A percentile compares a stretch with the other conserved stretches of the same genome.
Evolutionary conservation across 768 basidiomycete species (phyloP).

Genomic region (Mycena crocata): DNA sequence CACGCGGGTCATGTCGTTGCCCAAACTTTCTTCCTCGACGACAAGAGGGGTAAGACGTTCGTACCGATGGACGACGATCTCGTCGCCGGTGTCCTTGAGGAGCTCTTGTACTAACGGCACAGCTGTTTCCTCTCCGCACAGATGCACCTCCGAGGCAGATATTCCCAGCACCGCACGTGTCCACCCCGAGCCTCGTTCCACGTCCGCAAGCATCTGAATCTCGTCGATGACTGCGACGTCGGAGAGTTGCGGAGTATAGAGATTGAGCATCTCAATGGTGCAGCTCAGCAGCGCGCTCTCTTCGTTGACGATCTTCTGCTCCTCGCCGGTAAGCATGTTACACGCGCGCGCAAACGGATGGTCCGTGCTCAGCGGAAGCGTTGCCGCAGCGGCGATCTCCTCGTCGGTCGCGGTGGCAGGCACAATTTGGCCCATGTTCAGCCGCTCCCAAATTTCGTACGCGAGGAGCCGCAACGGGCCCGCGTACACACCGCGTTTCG

Average conservation of each 20-base stretch:
- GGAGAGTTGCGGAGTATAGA: conserved; percentile 42
- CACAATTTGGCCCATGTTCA: conserved; percentile 91
- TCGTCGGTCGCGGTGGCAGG: conserved; percentile 71
- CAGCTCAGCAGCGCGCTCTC: conserved; percentile 74
- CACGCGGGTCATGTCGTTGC: conserved; percentile 69
- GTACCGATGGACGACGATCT: conserved; percentile 83
- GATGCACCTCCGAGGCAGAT: conserved; percentile 84
- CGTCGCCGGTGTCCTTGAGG: conserved; percentile 84
- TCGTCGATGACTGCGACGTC: conserved; percentile 97
- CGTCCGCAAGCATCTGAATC: conserved; percentile 94
- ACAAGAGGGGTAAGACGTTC: conserved; percentile 88
- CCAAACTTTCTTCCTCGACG: conserved; percentile 73
- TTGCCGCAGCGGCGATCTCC: conserved; percentile 46
- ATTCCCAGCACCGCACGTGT: conserved; percentile 82
- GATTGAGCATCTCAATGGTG: conserved; percentile 92
- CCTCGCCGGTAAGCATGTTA: conserved; percentile 94
- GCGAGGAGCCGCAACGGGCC: conserved; percentile 94
- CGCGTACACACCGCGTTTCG: conserved; percentile 82
- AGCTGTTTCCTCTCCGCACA: conserved; percentile 95
- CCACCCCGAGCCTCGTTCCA: conserved; percentile 85
- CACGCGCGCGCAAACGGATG: conserved; percentile 69
- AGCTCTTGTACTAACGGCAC: conserved; percentile 81
- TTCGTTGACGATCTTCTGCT: conserved; percentile 75
- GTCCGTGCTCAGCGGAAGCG: conserved; percentile 45
- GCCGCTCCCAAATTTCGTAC: conserved; percentile 91